Conservation (phyloP, 768 basidiomycete genomes). For the Rhodotorula babjevae region DNA sequence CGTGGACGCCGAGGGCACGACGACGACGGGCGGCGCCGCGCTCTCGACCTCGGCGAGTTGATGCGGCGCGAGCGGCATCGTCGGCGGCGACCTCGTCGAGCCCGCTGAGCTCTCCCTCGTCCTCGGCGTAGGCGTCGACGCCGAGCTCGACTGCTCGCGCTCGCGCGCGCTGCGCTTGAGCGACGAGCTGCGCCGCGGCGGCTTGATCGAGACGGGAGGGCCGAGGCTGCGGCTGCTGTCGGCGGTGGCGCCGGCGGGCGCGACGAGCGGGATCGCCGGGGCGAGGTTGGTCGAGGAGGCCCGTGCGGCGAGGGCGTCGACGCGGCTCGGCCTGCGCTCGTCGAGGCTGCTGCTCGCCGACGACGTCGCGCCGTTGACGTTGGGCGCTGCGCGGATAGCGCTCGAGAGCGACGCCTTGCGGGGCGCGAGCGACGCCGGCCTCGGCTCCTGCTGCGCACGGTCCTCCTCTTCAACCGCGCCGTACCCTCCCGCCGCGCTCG, state of each 20-base stretch:
- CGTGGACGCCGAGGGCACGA: slow-evolving; percentile 43
- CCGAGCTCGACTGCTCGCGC: neutral
- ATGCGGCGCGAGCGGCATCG: neutral
- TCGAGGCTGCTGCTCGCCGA: neutral
- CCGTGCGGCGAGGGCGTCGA: too few species aligned
- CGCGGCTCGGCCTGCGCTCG: neutral
- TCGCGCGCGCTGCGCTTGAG: slow-evolving; percentile 4
- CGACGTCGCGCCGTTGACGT: neutral
- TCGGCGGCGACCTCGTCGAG: neutral
- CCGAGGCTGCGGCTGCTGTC: neutral
- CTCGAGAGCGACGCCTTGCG: neutral
- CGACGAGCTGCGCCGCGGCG: slow-evolving; percentile 6
- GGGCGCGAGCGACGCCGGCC: neutral
- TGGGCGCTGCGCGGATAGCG: neutral
- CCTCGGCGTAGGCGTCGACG: neutral
- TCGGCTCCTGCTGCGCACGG: neutral
- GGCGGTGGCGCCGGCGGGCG: too few species aligned
- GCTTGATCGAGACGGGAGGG: neutral
- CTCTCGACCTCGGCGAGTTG: neutral
- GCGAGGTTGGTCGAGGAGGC: neutral
- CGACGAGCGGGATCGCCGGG: neutral
- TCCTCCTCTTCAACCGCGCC: too few species aligned
- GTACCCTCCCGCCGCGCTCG: too few species aligned
- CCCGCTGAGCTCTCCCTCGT: neutral
- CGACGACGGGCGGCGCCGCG: neutral